Evolutionary conservation across 2,329 filamentous ascomycete genomes (phyloP).

Genomic region (Parascedosporium putredinis): DNA sequence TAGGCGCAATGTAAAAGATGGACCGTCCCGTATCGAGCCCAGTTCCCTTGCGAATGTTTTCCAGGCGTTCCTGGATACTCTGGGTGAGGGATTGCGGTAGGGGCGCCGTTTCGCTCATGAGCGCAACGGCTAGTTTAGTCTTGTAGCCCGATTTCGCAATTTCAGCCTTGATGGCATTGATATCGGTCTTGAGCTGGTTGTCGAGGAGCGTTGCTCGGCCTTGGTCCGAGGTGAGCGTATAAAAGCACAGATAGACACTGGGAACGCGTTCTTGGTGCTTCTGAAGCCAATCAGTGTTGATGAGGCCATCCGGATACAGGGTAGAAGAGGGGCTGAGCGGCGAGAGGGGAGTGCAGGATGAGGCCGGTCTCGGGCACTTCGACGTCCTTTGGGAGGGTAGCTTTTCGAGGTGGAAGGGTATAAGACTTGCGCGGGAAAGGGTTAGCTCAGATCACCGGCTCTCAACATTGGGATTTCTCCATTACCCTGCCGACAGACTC

Average conservation of each 20-base stretch:
- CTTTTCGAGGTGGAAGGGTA: slow-evolving; percentile 46
- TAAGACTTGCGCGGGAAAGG: slow-evolving; percentile 31
- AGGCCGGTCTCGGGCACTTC: slow-evolving; percentile 35
- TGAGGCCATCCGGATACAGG: slow-evolving; percentile 81
- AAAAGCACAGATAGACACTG: slow-evolving; percentile 71
- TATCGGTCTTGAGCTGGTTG: slow-evolving; percentile 78
- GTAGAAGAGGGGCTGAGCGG: slow-evolving; percentile 74
- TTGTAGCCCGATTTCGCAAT: slow-evolving; percentile 64
- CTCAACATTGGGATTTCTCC: not conserved
- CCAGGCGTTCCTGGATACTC: slow-evolving; percentile 56
- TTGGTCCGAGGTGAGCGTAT: slow-evolving; percentile 61
- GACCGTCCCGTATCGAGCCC: slow-evolving; percentile 66
- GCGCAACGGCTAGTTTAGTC: slow-evolving; percentile 63
- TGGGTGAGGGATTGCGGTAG: slow-evolving; percentile 39
- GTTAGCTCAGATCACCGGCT: not conserved
- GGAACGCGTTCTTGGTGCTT: slow-evolving; percentile 85
- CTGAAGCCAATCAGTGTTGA: slow-evolving; percentile 70
- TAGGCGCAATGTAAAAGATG: slow-evolving; percentile 74
- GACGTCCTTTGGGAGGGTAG: slow-evolving; percentile 40
- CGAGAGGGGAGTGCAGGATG: slow-evolving; percentile 82
- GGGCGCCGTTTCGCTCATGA: slow-evolving; percentile 50
- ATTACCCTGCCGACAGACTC: slow-evolving; percentile 69
- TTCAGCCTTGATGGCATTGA: slow-evolving; percentile 63
- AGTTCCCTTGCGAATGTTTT: slow-evolving; percentile 68
- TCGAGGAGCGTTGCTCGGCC: slow-evolving; percentile 71